phyloP scores from a whole-genome alignment of 2,329 filamentous ascomycete species.

The Neofusicoccum cordaticola region DNA sequence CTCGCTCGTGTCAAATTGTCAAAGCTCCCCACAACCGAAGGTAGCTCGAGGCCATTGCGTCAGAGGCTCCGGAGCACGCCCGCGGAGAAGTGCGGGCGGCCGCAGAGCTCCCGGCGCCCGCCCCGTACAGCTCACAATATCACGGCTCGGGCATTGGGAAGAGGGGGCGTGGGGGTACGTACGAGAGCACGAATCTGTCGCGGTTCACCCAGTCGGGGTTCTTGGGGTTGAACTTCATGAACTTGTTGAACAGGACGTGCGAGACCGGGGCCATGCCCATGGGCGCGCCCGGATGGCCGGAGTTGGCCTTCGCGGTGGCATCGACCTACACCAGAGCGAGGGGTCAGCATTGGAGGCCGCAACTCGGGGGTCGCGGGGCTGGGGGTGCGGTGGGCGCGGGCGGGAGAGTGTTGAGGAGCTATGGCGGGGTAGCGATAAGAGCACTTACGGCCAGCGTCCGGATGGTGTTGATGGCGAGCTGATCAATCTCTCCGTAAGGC shows the following conservation, averaged over 20 bases:
- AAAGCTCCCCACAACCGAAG: not conserved
- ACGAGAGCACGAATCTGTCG: constrained; percentile 99
- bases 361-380: not conserved
- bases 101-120: not conserved
- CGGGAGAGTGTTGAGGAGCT: constrained; percentile 24
- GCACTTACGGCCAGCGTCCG: constrained; percentile 85
- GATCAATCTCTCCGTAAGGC: constrained; percentile 84
- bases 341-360: constrained; percentile 33
- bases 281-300: constrained; percentile 95
- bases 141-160: not conserved
- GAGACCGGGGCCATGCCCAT: constrained; percentile 95
- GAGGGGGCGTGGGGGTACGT: constrained; percentile 48
- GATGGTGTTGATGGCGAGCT: constrained; percentile 97
- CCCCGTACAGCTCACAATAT: not conserved
- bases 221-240: constrained; percentile 99
- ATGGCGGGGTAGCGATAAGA: constrained; percentile 18
- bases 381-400: constrained; percentile 15
- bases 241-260: constrained; percentile 97
- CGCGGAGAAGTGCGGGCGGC: not conserved
- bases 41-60: constrained; percentile 14
- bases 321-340: constrained; percentile 66
- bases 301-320: constrained; percentile 95
- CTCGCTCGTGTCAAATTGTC: not conserved
- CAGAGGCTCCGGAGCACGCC: not conserved
- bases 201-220: constrained; percentile 96